Evolutionary conservation across 495 filamentous ascomycete species (phyloP).

Genomic region (Hypoxylon fuscum): DNA sequence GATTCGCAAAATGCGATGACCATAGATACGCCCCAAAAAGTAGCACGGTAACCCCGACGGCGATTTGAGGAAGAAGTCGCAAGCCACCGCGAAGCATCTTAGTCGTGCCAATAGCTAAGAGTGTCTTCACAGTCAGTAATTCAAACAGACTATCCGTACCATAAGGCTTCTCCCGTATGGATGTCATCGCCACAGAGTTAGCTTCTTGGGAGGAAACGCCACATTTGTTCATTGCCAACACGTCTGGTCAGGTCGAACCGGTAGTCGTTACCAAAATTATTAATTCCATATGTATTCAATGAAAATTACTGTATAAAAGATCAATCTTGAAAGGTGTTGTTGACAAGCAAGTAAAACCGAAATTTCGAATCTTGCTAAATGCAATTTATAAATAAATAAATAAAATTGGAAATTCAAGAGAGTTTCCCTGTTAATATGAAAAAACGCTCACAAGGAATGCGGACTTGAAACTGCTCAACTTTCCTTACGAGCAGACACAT

Average conservation of each 20-base stretch:
- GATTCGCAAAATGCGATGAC: constrained; percentile 22
- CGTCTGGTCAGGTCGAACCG: not conserved
- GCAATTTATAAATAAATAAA: too few relatives aligned
- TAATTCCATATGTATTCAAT: too few relatives aligned
- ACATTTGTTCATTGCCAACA: not conserved
- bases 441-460: not conserved
- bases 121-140: constrained; percentile 7
- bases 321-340: too few relatives aligned
- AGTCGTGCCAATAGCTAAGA: constrained; percentile 7
- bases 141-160: constrained; percentile 15
- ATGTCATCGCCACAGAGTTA: constrained; percentile 5
- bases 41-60: constrained; percentile 25
- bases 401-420: too few relatives aligned
- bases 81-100: constrained; percentile 41
- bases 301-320: too few relatives aligned
- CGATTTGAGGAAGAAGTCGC: constrained; percentile 37
- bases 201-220: not conserved
- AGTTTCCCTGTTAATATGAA: too few relatives aligned
- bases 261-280: too few relatives aligned
- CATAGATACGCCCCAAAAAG: constrained; percentile 31
- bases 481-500: too few relatives aligned
- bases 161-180: constrained; percentile 1
- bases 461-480: not conserved
- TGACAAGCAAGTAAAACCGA: too few relatives aligned
- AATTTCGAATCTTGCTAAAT: too few relatives aligned